phyloP scores from a whole-genome alignment of 352 stramenopile genomes.

The Phytophthora palmivora region DNA sequence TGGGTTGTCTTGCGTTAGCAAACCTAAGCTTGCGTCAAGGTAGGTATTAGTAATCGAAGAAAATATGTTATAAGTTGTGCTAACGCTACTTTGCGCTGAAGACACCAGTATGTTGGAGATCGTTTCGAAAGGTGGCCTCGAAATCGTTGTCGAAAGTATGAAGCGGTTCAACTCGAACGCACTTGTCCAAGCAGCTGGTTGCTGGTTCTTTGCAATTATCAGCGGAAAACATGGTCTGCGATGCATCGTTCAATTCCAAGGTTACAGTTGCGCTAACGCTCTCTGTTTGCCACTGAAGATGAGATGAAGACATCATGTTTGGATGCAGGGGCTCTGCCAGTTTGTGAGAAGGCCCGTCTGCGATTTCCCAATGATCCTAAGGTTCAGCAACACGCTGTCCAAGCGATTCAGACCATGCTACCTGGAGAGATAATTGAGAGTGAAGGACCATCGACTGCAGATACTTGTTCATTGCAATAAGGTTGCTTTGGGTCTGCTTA shows the following conservation, averaged over 20 bases:
- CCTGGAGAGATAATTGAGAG: conserved; percentile 28
- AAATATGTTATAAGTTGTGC: too few species aligned
- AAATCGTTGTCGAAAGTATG: conserved; percentile 59
- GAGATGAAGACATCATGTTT: conserved; percentile 56
- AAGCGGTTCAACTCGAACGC: conserved; percentile 48
- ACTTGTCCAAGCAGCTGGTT: conserved; percentile 60
- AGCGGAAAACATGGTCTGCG: conserved; percentile 46
- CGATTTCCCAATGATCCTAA: conserved; percentile 50
- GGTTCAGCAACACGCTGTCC: conserved; percentile 60
- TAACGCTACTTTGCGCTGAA: conserved; percentile 11
- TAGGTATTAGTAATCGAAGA: neutral
- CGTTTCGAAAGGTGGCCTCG: conserved; percentile 58
- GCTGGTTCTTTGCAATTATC: conserved; percentile 60
- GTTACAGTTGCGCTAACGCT: too few species aligned
- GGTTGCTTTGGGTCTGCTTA: neutral
- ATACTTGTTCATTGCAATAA: conserved; percentile 28
- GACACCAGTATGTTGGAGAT: conserved; percentile 67
- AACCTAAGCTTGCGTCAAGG: conserved; percentile 64
- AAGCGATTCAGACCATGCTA: conserved; percentile 52
- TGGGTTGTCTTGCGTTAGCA: conserved; percentile 56
- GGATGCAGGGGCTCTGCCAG: conserved; percentile 54
- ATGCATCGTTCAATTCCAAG: neutral
- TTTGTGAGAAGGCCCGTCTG: conserved; percentile 59
- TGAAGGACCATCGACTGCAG: neutral
- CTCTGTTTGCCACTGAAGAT: conserved; percentile 28